These are phyloP conservation scores for Phoma herbarum DNA, from an alignment of 2,329 filamentous ascomycete genomes.

Conservation along the genomic window DNA sequence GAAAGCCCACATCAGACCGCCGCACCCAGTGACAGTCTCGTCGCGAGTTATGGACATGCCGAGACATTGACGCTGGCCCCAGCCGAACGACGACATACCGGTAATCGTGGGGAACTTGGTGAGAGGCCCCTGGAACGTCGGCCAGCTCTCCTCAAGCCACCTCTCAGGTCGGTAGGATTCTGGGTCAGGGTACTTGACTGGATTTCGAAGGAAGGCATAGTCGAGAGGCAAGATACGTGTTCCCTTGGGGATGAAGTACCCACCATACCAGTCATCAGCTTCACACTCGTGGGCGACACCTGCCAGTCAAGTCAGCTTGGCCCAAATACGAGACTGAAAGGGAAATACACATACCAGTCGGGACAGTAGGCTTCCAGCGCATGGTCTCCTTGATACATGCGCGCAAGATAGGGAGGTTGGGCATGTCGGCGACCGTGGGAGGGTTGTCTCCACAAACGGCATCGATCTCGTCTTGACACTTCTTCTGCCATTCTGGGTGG, in stretches of 20 bases:
- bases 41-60: constrained; percentile 70
- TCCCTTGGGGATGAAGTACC: constrained; percentile 61
- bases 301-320: constrained; percentile 24
- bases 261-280: constrained; percentile 60
- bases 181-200: constrained; percentile 68
- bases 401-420: constrained; percentile 55
- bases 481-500: constrained; percentile 49
- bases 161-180: constrained; percentile 69
- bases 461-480: constrained; percentile 48
- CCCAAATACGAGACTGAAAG: no score
- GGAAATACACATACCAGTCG: constrained; percentile 42
- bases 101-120: constrained; percentile 70
- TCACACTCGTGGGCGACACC: constrained; percentile 63
- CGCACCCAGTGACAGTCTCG: constrained; percentile 61
- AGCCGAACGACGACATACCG: constrained; percentile 71
- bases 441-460: constrained; percentile 36
- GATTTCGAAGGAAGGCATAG: constrained; percentile 56
- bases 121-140: constrained; percentile 72
- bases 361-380: constrained; percentile 60
- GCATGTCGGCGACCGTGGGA: constrained; percentile 50
- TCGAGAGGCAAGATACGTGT: constrained; percentile 50
- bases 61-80: constrained; percentile 69
- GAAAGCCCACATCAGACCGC: constrained; percentile 59
- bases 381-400: constrained; percentile 58
- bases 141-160: constrained; percentile 69